Evolutionary conservation across 257 asterid genomes (phyloP), one percentile per base, ranked within the genome.

Genomic region (Thymus mandschuricus): DNA sequence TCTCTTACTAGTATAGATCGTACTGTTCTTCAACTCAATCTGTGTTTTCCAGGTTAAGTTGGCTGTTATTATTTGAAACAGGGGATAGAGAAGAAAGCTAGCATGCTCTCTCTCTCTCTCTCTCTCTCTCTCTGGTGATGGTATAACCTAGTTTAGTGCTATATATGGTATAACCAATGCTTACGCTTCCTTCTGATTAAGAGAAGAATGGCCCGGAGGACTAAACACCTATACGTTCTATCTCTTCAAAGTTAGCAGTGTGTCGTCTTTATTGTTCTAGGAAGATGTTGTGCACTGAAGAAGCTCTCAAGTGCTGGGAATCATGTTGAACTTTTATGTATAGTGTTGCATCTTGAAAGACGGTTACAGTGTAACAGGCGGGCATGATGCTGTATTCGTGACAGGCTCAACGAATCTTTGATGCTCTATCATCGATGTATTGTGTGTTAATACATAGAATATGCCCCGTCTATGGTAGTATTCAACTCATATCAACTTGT

Each of bases 331-430:
- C 5, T 46, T 56, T 35, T 63, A 29, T 31, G 21, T 66, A 8
- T 48, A 60, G 43, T 52, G 60, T 60, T 10, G 43, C 29, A 10
- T n/a, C 61, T 58, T 15, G 12, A 65, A 70, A 34, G 30, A 35
- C 21, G 10, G 33, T 65, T 54, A 27, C 49, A 69, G 49, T 60
- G 60, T 29, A 46, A 64, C 75, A n/a, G 3, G 51, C 75, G 51
- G 3, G 51, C 51, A 46, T 46, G 51, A 46, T 11, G n/a, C 11
- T 11, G 50, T 45, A 10, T 45, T 45, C 10, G 50, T 45, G 50
- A 13, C 50, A 10, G 50, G n/a, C 50, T 3, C 50, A 13, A 45
- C 40, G 40, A 3, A 35, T 35, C 40, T 45, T 45, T 45, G 50
- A 45, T 45, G 50, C 50, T 45, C 40, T 35, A 45, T 45, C 50